Percentiles rank a stretch among this genome's conserved stretches.
Conservation (phyloP, 352 stramenopile genomes). For the Phytophthora multivora region DNA sequence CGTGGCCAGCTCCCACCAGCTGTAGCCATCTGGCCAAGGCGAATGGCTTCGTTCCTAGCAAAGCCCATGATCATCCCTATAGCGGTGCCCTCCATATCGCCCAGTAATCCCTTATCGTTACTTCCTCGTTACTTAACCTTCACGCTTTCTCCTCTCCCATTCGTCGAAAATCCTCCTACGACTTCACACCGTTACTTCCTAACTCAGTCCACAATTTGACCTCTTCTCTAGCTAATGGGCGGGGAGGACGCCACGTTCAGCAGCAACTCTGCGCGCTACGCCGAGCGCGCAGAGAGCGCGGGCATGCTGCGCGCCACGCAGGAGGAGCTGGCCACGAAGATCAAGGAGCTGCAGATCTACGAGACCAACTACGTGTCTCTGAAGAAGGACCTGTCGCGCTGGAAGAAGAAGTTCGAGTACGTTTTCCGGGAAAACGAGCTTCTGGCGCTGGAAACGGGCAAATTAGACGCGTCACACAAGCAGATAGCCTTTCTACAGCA, state of each 20-base stretch:
- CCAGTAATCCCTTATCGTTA: too few relatives aligned
- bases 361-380: slow-evolving; percentile 78
- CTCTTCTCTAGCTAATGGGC: background rate
- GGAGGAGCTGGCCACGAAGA: slow-evolving; percentile 78
- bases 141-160: background rate
- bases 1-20: background rate
- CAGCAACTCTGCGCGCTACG: slow-evolving; percentile 73
- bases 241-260: slow-evolving; percentile 42
- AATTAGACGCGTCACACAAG: slow-evolving; percentile 84
- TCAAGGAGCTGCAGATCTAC: slow-evolving; percentile 84
- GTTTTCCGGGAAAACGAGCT: slow-evolving; percentile 89
- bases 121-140: too few relatives aligned
- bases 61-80: background rate
- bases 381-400: slow-evolving; percentile 78
- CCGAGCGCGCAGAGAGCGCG: slow-evolving; percentile 60
- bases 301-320: slow-evolving; percentile 78
- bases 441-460: slow-evolving; percentile 80
- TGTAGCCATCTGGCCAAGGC: slow-evolving; percentile 2
- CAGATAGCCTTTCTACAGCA: slow-evolving; percentile 85
- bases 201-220: background rate
- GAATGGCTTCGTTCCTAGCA: background rate
- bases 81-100: background rate
- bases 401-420: slow-evolving; percentile 91
- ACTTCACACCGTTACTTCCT: slow-evolving; percentile 16
- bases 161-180: background rate